phyloP scores from a whole-genome alignment of 176 grass and related monocot genomes.

The Ampelocalamus luodianensis region DNA sequence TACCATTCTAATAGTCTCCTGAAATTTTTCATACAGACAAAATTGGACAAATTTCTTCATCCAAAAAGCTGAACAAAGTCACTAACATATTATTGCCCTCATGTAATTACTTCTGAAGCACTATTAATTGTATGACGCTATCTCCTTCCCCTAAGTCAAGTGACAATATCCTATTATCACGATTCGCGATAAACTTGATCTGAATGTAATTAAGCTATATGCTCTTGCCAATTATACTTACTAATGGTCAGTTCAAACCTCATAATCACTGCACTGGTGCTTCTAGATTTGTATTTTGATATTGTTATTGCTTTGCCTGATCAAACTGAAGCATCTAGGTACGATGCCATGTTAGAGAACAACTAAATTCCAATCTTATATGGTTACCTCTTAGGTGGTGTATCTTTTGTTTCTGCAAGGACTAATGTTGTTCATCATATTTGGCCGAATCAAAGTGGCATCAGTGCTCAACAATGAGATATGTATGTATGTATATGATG shows the following conservation, averaged over 20 bases:
- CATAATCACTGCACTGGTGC: neutral
- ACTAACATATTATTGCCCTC: neutral
- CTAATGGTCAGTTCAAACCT: neutral
- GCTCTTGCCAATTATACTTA: neutral
- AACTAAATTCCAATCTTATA: neutral
- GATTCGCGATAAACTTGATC: neutral
- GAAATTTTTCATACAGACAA: neutral
- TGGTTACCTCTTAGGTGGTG: neutral
- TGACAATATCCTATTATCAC: neutral
- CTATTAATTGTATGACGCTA: neutral
- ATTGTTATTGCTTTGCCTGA: neutral
- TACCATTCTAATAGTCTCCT: neutral
- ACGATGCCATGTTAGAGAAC: neutral
- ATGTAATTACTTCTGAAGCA: neutral
- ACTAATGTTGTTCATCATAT: neutral
- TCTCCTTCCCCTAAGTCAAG: neutral
- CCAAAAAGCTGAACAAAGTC: constrained; percentile 14
- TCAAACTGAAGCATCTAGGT: neutral
- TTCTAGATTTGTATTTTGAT: constrained; percentile 9
- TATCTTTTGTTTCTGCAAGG: neutral
- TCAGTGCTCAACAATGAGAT: neutral
- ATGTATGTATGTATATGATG: neutral
- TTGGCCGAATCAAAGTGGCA: constrained; percentile 1
- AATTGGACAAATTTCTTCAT: neutral
- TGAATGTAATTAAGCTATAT: constrained; percentile 7